Base-by-base conservation (phyloP, 2,329 filamentous ascomycete genomes). In the Venturia pyrina region DNA sequence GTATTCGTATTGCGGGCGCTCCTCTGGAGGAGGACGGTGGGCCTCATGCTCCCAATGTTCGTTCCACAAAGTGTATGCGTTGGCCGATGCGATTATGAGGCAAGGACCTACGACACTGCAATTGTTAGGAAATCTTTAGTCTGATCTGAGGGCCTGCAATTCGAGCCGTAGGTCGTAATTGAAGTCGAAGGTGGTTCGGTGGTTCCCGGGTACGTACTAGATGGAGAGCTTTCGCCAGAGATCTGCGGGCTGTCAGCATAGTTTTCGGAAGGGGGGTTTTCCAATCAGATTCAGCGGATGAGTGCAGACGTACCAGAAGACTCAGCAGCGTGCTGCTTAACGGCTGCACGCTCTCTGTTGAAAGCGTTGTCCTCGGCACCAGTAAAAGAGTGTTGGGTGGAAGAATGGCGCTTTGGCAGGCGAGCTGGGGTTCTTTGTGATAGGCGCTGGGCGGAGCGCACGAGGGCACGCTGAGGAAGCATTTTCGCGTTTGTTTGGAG, bases 11-110 rank as follows among this genome's bases (percentile, higher is more conserved):
- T 98, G 91, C 74, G 85, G 81, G 75, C 90, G 89, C 82, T 99
- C 95, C 83, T 96, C 91, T 72, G 93, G 83, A 70, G 95, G 90
- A 68, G 89, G 86, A 78, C 90, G 81, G 81, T 98, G 93, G 64
- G 79, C 81, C 86, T 89, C 91, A 85, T 99, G 95, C 81, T 96
- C 90, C 93, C 93, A 98, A 81, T 99, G 95, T 82, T 96, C 91
- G 74, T 86, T 87, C 91, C 92, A 99, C 69, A 96, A 87, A 75
- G 88, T 87, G 78, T 89, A 96, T 73, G 93, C 93, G 78, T 99
- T 99, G 79, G 87, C 81, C 71, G 80, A 77, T 68, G 89, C 87
- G 70, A 92, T 81, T 71, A 88, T 79, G 67, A 98, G 82, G 77
- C 80, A 82, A 66, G 93, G 93, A 70, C 89, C 80, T 70, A 90